Base-by-base conservation (phyloP, 176 grass and related monocot genomes). In the Carex cristatella region DNA sequence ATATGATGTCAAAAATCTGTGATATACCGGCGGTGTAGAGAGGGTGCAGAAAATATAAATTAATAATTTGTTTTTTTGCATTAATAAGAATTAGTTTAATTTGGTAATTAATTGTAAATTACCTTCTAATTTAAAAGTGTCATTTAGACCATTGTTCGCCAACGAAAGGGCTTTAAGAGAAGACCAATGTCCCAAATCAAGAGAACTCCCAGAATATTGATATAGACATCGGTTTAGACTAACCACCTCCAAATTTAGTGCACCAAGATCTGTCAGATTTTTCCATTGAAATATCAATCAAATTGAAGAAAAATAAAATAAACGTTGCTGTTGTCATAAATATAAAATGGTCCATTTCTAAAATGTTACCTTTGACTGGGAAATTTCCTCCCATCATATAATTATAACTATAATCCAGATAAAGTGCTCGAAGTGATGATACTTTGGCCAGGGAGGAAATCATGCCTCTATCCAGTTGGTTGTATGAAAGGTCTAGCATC, bases 401-500 rank as follows among this genome's bases (percentile, higher is more conserved):
- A 15, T 3, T 59, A 6, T n/a, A n/a, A n/a, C n/a, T 1, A 35
- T 0, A 35, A 5, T 18, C 57, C 57, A 59, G 3, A 6, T 59
- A 14, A 59, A 59, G 57, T 59, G 0, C 15, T n/a, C 57, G 57
- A 59, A 59, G 57, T 59, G 57, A 59, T 59, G 57, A 59, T 59
- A 59, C 57, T 59, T 59, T n/a, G 4, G 57, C 15, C 6, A 59
- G 6, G 15, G 57, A 59, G 57, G 57, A n/a, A 59, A 59, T 5
- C 0, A n/a, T 59, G 57, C 15, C n/a, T 7, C 1, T 59, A n/a
- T 0, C 0, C 0, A 59, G 57, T 1, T n/a, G 0, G 57, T n/a
- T 59, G 4, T 0, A 1, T 4, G 57, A 59, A 59, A 59, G 57
- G 1, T 59, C 57, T n/a, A 59, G 5, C 16, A 15, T 59, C 0